Evolutionary conservation across 257 asterid genomes (phyloP), one percentile per base, ranked within the genome.

Genomic region (Paraleonurus japonicus): DNA sequence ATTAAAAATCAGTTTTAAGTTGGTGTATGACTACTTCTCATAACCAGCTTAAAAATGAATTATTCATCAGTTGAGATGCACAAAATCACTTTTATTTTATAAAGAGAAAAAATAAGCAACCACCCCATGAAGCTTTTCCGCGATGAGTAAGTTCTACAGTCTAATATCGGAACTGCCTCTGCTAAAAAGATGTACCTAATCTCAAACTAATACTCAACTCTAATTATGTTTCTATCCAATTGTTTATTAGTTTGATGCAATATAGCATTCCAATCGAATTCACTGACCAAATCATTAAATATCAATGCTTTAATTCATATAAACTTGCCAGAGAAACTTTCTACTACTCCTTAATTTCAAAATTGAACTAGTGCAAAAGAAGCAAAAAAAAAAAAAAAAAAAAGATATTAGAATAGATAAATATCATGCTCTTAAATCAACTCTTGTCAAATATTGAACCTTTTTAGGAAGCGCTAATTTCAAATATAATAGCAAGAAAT

Each of bases 351-450:
- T 48, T 37, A 51, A 55, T 27, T 55, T 22, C 58, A 47, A 54
- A 41, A 65, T 10, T 7, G 16, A 76, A 37, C 23, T 54, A 10
- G 2, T 9, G 68, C 76, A 35, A 17, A 9, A 57, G 26, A 22
- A 39, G 51, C 22, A 57, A 45, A 41, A 30, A 33, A 43, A 16
- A 20, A 43, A 57, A 45, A 41, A 30, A 33, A 43, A 16, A 20
- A 43, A 27, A 37, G 13, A 20, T 5, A 39, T 20, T 5, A 20
- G 32, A 54, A 27, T 6, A 27, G 23, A 69, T 11, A 37, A 63
- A 70, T 19, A 32, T 19, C 67, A 26, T 54, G 10, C 59, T 54
- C 61, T 5, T 41, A 71, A 33, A 51, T 64, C 66, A 26, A 43
- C 12, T 15, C 19, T 6, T 53, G 24, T 1, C 12, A 22, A 9